Base-by-base conservation (phyloP, 1,139 yeast species). In the Wickerhamomyces sp. region DNA sequence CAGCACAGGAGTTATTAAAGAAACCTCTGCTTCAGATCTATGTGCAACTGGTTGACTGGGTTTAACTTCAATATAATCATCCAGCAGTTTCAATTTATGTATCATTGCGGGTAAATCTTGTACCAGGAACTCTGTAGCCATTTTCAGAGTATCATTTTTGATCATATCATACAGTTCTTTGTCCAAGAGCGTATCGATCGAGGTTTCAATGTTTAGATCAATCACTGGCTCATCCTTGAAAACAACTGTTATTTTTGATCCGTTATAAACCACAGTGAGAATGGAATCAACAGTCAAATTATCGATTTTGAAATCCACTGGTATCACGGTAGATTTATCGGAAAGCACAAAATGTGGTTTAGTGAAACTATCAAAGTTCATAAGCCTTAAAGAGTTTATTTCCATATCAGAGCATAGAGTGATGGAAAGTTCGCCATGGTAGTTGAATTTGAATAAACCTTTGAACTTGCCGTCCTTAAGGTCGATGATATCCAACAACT, bases 151-250 rank as follows among this genome's bases (percentile, higher is more conserved):
- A 29, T 52, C 55, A 4, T 21, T 20, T 35, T 51, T 52, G 19
- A 54, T 40, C 15, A 46, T 39, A 7, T 44, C 40, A 16, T 50
- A 45, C 13, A 48, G 28, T 1, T 48, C 55, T 6, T 52, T 52
- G 36, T 54, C 57, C 31, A 52, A 19, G 6, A 54, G 36, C 33
- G 52, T 55, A 41, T 54, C 58, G 13, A 54, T 46, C 0, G 56
- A 43, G 2, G 55, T 54, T 26, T 43, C 33, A 28, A 54, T 36
- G 18, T 49, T 40, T 31, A 54, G 35, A 17, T 51, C 52, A 9
- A 54, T 38, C 9, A 39, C 18, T 1, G 56, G 56, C 3, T 48
- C 55, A 16, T 51, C 52, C 26, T 48, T 51, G 34, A 54, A 54
- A n/a, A 54, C 54, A 21, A 52, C 43, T 4, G 52, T 49, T 24